Evolutionary conservation across 371 early-diverging fungal species (phyloP).

Genomic region (Smittium culicis): DNA sequence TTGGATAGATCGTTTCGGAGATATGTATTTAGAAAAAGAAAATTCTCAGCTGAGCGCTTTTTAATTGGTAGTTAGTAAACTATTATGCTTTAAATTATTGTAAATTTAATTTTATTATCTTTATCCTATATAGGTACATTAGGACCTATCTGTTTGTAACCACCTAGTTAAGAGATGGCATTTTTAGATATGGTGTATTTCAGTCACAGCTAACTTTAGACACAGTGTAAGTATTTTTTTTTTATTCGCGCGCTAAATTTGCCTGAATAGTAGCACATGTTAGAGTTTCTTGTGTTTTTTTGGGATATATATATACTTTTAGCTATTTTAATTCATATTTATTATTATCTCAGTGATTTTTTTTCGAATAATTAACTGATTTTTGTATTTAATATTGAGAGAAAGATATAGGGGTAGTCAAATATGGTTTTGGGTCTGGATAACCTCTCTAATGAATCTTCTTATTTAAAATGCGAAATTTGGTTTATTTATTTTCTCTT

Average conservation of each 20-base stretch:
- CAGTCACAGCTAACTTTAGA: not conserved
- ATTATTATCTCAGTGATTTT: not conserved
- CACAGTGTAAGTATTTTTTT: not conserved
- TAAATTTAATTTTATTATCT: not conserved
- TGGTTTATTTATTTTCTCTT: too few relatives aligned
- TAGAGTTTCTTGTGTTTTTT: not conserved
- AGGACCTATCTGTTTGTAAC: not conserved
- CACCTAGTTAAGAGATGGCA: not conserved
- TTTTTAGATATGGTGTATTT: not conserved
- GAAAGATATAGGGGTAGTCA: not conserved
- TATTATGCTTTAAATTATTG: not conserved
- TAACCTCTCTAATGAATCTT: too few relatives aligned
- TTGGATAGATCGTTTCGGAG: not conserved
- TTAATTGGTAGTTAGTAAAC: too few relatives aligned
- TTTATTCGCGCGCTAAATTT: not conserved
- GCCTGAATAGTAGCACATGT: not conserved
- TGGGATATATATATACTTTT: not conserved
- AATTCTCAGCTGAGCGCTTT: too few relatives aligned
- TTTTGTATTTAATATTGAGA: not conserved
- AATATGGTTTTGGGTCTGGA: not conserved
- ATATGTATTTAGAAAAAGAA: not conserved
- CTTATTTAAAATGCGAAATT: too few relatives aligned
- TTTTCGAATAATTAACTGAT: too few relatives aligned
- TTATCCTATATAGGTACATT: not conserved
- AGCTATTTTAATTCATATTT: not conserved